Base-by-base conservation (phyloP, 1,139 yeast species). In the Saccharomyces uvarum region DNA sequence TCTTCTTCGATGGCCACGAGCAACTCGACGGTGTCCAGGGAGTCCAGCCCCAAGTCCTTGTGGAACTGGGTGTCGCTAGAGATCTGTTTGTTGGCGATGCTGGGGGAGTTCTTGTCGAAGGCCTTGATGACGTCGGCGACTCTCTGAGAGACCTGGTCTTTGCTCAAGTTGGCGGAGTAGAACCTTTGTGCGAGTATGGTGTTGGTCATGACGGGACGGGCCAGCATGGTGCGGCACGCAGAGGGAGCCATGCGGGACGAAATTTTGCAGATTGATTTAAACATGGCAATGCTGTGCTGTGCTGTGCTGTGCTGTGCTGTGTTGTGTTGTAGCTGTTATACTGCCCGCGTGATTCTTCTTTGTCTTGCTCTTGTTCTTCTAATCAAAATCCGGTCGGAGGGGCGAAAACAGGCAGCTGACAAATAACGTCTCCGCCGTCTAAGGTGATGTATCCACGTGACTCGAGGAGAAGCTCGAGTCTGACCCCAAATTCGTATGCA, bases 1-100 rank as follows among this genome's bases (percentile, higher is more conserved):
- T 83, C 79, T 73, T 83, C 88, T 73, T 83, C 88, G 66, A 83
- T 80, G 56, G 87, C 86, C 64, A 83, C 88, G 62, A 83, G 75
- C 56, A 86, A 82, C 73, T 83, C 88, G 54, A 83, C 86, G 54
- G 86, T 81, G 64, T 83, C 88, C 61, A 83, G 77, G 5, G 88
- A 83, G 68, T 83, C 88, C 62, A 83, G 73, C n/a, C 85, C 85
- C 67, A 83, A 76, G 66, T 83, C 88, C 55, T 68, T 65, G 51
- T 65, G 63, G 54, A 71, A 67, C 38, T 63, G 61, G 21, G 74
- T 68, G 46, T 67, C 67, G 14, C 63, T 57, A 5, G 67, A 60
- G 42, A 73, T 62, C 8, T 64, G 59, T 21, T 61, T 56, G 19
- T 64, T 58, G 41, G 66, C 66, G 6, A 63, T 56, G 44, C 61